Base-by-base conservation (phyloP, 2,329 filamentous ascomycete genomes). In the Fusarium nurragi region DNA sequence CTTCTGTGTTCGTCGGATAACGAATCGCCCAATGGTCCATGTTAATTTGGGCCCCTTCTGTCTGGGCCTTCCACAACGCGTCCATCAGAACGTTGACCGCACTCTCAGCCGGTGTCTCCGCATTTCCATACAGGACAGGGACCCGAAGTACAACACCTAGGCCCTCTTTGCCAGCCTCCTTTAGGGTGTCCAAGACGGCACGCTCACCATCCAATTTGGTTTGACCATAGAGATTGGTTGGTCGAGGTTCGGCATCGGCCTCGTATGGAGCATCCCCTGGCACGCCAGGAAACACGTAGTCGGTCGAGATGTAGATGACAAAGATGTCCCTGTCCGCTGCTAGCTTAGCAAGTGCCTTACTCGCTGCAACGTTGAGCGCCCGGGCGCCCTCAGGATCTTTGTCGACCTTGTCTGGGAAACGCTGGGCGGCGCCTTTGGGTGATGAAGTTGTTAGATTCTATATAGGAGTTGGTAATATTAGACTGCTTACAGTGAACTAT, bases 11-110 rank as follows among this genome's bases (percentile, higher is more conserved):
- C 9, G 93, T 97, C 10, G 93, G 93, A 78, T 92, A 97, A 25
- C 93, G 86, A 47, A 91, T 79, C 2, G 91, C 89, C 88, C 92
- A 97, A 75, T 96, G 89, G 72, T 97, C 93, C 88, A 97, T 94
- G 73, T 86, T 88, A 37, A 93, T 81, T 54, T 83, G 84, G 3
- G 82, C 81, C 6, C 81, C 85, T 34, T 82, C 79, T 46, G 88
- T 85, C 74, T 94, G 90, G 0, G 88, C 85, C 75, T 91, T 91
- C 86, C 87, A 90, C 8, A 97, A 83, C 1, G 84, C 80, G 50
- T 94, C 91, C 78, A 97, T 85, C 44, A 97, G 82, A 1, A 89
- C 83, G 72, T 97, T 97, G 40, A 97, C 86, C 0, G 94, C 92
- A 70, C 91, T 95, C 78, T 97, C 93, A 4, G 85, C 82, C 4